Conservation (phyloP, 2,329 filamentous ascomycete genomes). For the Anisogramma anomala region DNA sequence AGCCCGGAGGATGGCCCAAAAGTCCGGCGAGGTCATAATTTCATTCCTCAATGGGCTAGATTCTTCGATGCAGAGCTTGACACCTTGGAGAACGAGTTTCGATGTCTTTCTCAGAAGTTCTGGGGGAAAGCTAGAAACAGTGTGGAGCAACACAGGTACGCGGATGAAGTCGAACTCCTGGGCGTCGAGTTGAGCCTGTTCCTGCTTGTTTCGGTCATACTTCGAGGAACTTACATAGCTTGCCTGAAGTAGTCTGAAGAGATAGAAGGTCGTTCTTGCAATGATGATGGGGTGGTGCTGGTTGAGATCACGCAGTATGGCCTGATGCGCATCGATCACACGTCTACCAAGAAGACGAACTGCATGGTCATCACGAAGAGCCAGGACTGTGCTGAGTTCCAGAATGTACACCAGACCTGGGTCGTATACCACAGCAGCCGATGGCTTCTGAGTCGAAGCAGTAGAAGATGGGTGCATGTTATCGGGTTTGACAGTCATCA, state of each 20-base stretch:
- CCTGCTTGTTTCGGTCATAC: conserved; percentile 17
- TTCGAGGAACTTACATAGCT: conserved; percentile 58
- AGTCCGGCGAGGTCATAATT: conserved; percentile 91
- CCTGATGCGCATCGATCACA: conserved; percentile 70
- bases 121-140: conserved; percentile 76
- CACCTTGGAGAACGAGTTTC: conserved; percentile 62
- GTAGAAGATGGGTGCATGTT: conserved; percentile 48
- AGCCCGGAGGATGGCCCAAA: conserved; percentile 80
- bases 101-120: conserved; percentile 66
- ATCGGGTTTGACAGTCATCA: conserved; percentile 87
- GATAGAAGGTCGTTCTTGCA: conserved; percentile 75
- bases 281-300: conserved; percentile 75
- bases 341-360: conserved; percentile 63
- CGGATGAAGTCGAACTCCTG: conserved; percentile 85
- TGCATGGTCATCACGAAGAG: conserved; percentile 63
- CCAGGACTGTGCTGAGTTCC: conserved; percentile 75
- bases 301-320: conserved; percentile 65
- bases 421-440: conserved; percentile 59
- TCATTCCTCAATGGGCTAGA: conserved; percentile 73
- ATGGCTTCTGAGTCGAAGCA: conserved; percentile 46
- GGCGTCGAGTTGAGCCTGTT: conserved; percentile 5
- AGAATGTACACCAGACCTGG: conserved; percentile 82
- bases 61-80: conserved; percentile 68
- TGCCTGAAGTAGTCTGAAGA: conserved; percentile 67
- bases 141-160: conserved; percentile 81